These are phyloP conservation scores for Pisolithus tinctorius DNA, from an alignment of 768 basidiomycete genomes.

Conservation along the genomic window DNA sequence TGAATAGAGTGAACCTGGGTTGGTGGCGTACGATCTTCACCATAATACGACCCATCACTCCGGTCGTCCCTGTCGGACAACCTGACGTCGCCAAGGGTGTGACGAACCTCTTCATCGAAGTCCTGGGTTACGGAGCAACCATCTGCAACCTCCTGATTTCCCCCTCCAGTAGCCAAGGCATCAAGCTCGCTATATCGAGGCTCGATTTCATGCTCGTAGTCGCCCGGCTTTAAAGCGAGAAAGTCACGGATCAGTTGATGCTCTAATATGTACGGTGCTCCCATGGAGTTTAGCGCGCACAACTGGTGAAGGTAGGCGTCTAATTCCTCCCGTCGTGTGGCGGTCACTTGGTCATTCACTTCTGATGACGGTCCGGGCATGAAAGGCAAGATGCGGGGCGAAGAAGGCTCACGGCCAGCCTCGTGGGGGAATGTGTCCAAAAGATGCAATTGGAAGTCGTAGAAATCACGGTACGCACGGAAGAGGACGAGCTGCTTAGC, in stretches of 20 bases:
- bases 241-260: slow-evolving; percentile 77
- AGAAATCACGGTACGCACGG: slow-evolving; percentile 96
- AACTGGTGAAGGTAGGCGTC: slow-evolving; percentile 84
- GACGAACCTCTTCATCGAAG: slow-evolving; percentile 39
- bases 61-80: slow-evolving; percentile 40
- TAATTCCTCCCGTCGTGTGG: slow-evolving; percentile 72
- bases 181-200: slow-evolving; percentile 55
- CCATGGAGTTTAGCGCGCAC: slow-evolving; percentile 58
- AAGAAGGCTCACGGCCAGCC: slow-evolving; percentile 68
- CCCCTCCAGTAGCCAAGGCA: slow-evolving; percentile 35
- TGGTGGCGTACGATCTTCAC: slow-evolving; percentile 35
- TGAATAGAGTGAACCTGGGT: slow-evolving; percentile 31
- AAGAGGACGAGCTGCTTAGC: slow-evolving; percentile 83
- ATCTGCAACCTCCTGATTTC: slow-evolving; percentile 30
- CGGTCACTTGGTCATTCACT: slow-evolving; percentile 81
- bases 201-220: slow-evolving; percentile 64
- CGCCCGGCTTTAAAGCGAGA: slow-evolving; percentile 79
- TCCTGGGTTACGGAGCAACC: slow-evolving; percentile 25
- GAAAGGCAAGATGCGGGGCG: slow-evolving; percentile 79
- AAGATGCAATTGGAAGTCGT: slow-evolving; percentile 90
- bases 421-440: slow-evolving; percentile 85
- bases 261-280: slow-evolving; percentile 75
- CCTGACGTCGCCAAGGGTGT: slow-evolving; percentile 42
- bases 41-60: slow-evolving; percentile 65
- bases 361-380: slow-evolving; percentile 93